phyloP scores from a whole-genome alignment of 192 early-diverging fungal genomes.

The Glomus cerebriforme region DNA sequence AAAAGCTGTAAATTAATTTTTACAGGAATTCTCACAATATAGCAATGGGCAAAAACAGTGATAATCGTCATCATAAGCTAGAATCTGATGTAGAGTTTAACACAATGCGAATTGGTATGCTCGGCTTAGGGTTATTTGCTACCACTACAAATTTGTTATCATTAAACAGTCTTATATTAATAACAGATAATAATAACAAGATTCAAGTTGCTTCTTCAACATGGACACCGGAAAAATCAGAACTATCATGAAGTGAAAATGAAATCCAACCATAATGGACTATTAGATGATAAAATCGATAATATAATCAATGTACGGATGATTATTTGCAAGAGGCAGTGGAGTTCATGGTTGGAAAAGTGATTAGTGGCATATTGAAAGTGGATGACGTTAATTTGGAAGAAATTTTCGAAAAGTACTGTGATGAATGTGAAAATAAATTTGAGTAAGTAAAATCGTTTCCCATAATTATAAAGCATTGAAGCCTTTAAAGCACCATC shows the following conservation, averaged over 20 bases:
- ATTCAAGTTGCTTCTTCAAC: too few relatives aligned
- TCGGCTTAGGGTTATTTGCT: too few relatives aligned
- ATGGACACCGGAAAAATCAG: not conserved
- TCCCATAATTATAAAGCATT: slow-evolving; percentile 16
- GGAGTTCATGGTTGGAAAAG: slow-evolving; percentile 23
- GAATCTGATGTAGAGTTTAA: slow-evolving; percentile 22
- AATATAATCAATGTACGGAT: slow-evolving; percentile 13
- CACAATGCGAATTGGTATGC: slow-evolving; percentile 23
- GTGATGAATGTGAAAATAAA: slow-evolving; percentile 19
- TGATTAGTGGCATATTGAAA: slow-evolving; percentile 14
- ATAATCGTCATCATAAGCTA: slow-evolving; percentile 11
- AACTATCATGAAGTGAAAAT: not conserved
- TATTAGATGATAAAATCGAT: not conserved
- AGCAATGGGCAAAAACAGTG: too few relatives aligned
- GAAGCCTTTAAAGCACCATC: too few relatives aligned
- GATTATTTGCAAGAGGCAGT: slow-evolving; percentile 13
- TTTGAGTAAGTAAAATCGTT: slow-evolving; percentile 20
- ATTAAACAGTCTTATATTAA: slow-evolving; percentile 27
- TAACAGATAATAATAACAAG: too few relatives aligned
- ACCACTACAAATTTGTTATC: slow-evolving; percentile 27
- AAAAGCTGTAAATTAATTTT: too few relatives aligned
- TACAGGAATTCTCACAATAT: too few relatives aligned
- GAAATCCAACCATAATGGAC: too few relatives aligned
- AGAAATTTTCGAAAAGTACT: slow-evolving; percentile 27
- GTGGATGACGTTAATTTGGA: slow-evolving; percentile 18